Percentiles rank a stretch among this genome's conserved stretches.
Conservation (phyloP, 345 rosid genomes). For the Nasturtium officinale region DNA sequence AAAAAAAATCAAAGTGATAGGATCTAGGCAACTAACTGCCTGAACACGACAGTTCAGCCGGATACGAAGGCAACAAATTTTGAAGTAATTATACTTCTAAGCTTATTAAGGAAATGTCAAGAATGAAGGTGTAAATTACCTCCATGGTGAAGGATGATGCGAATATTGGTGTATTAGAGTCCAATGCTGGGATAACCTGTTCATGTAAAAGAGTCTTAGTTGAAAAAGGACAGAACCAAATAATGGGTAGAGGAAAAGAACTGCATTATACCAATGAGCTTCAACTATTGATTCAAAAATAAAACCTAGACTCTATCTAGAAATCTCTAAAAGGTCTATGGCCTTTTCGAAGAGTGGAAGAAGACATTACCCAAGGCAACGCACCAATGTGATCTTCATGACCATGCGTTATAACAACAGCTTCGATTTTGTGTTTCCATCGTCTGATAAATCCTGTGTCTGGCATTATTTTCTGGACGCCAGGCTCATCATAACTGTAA, state of each 20-base stretch:
- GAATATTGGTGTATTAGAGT: conserved; percentile 76
- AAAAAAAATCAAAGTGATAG: conserved; percentile 2
- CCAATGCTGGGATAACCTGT: conserved; percentile 96
- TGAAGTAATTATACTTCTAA: background rate
- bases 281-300: background rate
- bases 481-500: conserved; percentile 89
- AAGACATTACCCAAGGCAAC: conserved; percentile 98
- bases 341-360: conserved; percentile 39
- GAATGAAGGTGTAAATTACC: conserved; percentile 51
- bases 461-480: conserved; percentile 91
- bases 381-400: conserved; percentile 99
- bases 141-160: conserved; percentile 99
- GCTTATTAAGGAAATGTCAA: background rate
- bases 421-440: conserved; percentile 98
- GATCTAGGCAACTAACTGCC: conserved; percentile 14
- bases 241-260: conserved; percentile 1
- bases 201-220: conserved; percentile 28
- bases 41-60: background rate
- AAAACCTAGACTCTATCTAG: background rate
- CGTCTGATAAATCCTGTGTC: conserved; percentile 93
- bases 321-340: background rate
- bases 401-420: conserved; percentile 95
- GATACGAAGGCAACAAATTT: conserved; percentile 8
- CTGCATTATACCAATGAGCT: background rate
- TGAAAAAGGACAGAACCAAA: background rate